Percentiles rank a stretch among this genome's conserved stretches.
Evolutionary conservation across 768 basidiomycete species (phyloP).

Genomic region (Suillus bovinus): DNA sequence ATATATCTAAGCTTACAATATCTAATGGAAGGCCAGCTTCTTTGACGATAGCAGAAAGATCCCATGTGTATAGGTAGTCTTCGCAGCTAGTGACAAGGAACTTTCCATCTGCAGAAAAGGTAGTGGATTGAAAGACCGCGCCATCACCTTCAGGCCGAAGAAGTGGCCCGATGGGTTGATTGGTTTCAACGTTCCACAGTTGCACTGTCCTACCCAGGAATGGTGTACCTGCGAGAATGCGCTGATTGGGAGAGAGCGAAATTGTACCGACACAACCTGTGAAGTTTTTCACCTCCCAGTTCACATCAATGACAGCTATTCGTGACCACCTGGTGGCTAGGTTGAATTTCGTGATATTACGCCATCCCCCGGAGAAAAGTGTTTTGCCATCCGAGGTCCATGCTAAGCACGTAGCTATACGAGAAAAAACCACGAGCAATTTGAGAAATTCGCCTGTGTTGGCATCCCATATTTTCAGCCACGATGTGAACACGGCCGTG

Average conservation of each 20-base stretch:
- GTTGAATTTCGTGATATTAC: not conserved
- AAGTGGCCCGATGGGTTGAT: not conserved
- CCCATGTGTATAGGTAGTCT: not conserved
- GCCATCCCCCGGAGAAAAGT: no score
- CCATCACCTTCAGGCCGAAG: not conserved
- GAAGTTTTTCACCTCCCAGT: no score
- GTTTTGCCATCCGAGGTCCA: not conserved
- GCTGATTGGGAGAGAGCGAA: not conserved
- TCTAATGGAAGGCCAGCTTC: not conserved
- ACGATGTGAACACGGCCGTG: not conserved
- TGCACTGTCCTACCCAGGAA: fast-evolving
- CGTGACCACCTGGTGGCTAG: not conserved
- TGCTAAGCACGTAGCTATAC: no score
- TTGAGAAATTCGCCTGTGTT: not conserved
- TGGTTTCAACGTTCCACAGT: not conserved
- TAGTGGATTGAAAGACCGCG: not conserved
- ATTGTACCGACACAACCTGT: not conserved
- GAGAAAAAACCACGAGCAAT: no score
- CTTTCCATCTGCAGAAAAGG: not conserved
- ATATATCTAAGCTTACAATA: not conserved
- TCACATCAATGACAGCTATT: not conserved
- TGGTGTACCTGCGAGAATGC: not conserved
- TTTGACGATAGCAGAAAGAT: not conserved
- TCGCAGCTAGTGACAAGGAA: not conserved
- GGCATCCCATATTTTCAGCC: not conserved